These are phyloP conservation scores for Apiotrichum domesticum DNA, from an alignment of 1,284 basidiomycete genomes.

Conservation along the genomic window DNA sequence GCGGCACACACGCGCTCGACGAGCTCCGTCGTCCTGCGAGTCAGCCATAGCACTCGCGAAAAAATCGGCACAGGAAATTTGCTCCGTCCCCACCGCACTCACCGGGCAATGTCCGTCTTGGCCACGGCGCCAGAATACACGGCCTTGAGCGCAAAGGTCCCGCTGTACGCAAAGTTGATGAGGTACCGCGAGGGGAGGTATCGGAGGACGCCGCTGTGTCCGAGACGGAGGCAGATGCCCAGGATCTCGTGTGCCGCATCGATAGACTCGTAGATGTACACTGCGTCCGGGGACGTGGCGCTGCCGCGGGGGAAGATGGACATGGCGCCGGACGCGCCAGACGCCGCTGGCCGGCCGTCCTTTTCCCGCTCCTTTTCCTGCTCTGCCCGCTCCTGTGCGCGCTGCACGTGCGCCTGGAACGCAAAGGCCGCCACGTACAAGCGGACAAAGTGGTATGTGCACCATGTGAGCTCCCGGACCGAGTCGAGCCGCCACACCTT, in stretches of 20 bases:
- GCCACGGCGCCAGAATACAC: slow-evolving; percentile 37
- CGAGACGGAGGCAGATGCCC: slow-evolving; percentile 38
- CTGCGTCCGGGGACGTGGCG: slow-evolving; percentile 43
- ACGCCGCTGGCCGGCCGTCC: slow-evolving; percentile 9
- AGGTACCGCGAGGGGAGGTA: slow-evolving; percentile 42
- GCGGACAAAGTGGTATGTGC: slow-evolving; percentile 46
- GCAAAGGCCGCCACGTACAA: slow-evolving; percentile 49
- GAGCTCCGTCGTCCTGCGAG: slow-evolving; percentile 32
- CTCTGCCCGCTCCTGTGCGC: slow-evolving; percentile 38
- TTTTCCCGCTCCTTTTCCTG: slow-evolving; percentile 18
- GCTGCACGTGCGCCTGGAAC: slow-evolving; percentile 48
- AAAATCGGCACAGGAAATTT: too few species aligned
- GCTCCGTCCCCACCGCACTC: slow-evolving; percentile 5
- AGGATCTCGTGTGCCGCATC: slow-evolving; percentile 46
- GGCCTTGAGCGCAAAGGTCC: slow-evolving; percentile 42
- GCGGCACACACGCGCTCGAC: slow-evolving; percentile 38
- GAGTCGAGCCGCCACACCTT: slow-evolving; percentile 34
- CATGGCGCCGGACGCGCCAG: slow-evolving; percentile 17
- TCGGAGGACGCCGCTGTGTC: slow-evolving; percentile 36
- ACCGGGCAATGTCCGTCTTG: slow-evolving; percentile 31
- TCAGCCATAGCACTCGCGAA: slow-evolving; percentile 10
- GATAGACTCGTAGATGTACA: slow-evolving; percentile 45
- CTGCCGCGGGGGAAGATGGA: slow-evolving; percentile 36
- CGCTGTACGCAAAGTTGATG: slow-evolving; percentile 43
- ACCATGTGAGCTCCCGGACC: slow-evolving; percentile 38